phyloP scores from a whole-genome alignment of 2,329 filamentous ascomycete genomes.

The Verticillium dahliae region DNA sequence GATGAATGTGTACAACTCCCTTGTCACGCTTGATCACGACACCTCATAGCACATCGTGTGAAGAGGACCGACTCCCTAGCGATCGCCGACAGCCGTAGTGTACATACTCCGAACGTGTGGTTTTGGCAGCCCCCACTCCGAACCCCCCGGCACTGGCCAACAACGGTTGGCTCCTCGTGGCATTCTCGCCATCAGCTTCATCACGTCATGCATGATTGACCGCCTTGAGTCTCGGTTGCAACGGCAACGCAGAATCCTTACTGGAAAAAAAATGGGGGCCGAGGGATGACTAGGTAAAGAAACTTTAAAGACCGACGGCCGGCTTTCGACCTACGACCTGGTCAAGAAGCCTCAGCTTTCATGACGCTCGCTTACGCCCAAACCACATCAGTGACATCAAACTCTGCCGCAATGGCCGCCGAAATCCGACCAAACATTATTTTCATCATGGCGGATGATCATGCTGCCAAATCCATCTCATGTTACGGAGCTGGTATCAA shows the following conservation, averaged over 20 bases:
- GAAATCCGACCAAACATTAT: slow-evolving; percentile 13
- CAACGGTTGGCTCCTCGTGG: neutral
- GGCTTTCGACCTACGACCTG: too few species aligned
- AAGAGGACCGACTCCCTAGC: neutral
- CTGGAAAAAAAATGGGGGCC: too few species aligned
- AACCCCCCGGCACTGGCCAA: neutral
- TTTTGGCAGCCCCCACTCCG: neutral
- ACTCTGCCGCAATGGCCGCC: neutral
- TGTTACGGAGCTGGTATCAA: slow-evolving; percentile 44
- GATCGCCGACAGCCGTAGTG: neutral
- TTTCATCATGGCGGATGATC: slow-evolving; percentile 49
- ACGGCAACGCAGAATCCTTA: too few species aligned
- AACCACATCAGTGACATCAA: too few species aligned
- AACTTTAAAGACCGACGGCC: neutral
- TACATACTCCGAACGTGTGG: neutral
- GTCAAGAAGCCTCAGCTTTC: too few species aligned
- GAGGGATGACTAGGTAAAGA: neutral
- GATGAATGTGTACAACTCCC: neutral
- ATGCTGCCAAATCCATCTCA: slow-evolving; percentile 42
- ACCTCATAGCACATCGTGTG: neutral
- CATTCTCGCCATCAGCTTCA: neutral
- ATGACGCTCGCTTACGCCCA: too few species aligned
- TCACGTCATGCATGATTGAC: too few species aligned
- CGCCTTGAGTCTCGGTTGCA: too few species aligned
- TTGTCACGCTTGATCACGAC: neutral